phyloP scores from a whole-genome alignment of 2,329 filamentous ascomycete species.

The Colletotrichum cuscutae region DNA sequence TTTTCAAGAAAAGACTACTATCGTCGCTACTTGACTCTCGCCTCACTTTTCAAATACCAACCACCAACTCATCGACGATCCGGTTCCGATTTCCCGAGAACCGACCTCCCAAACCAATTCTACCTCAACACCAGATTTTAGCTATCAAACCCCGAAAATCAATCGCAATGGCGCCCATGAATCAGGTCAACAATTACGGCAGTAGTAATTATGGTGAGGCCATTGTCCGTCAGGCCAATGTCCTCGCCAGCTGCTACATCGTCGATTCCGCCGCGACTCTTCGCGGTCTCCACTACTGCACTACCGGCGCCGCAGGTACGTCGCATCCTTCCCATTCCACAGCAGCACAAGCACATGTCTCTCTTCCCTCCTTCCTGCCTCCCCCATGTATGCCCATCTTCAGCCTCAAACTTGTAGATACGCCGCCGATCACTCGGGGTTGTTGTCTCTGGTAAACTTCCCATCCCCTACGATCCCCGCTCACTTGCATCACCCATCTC shows the following conservation, averaged over 20 bases:
- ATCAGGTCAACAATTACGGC: conserved; percentile 73
- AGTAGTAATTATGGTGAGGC: conserved; percentile 80
- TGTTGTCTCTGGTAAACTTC: background rate
- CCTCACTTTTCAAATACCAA: conserved; percentile 5
- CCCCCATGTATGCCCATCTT: background rate
- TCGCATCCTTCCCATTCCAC: conserved; percentile 30
- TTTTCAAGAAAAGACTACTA: background rate
- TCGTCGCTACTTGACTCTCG: background rate
- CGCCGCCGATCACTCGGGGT: conserved; percentile 13
- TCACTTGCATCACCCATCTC: background rate
- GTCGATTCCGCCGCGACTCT: conserved; percentile 79
- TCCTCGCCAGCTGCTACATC: conserved; percentile 92
- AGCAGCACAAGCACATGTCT: background rate
- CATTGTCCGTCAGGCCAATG: conserved; percentile 73
- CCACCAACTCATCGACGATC: conserved; percentile 8
- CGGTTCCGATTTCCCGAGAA: conserved; percentile 25
- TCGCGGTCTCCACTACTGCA: conserved; percentile 93
- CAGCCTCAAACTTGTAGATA: conserved; percentile 36
- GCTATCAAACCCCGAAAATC: conserved; percentile 42
- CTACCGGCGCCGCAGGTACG: conserved; percentile 85
- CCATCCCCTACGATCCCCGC: background rate
- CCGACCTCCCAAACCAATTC: conserved; percentile 32
- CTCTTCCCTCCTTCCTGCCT: background rate
- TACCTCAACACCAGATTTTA: conserved; percentile 32
- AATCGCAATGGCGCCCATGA: conserved; percentile 73